These are phyloP conservation scores for Penicillium sclerotigenum DNA, from an alignment of 2,329 filamentous ascomycete species.

Conservation along the genomic window DNA sequence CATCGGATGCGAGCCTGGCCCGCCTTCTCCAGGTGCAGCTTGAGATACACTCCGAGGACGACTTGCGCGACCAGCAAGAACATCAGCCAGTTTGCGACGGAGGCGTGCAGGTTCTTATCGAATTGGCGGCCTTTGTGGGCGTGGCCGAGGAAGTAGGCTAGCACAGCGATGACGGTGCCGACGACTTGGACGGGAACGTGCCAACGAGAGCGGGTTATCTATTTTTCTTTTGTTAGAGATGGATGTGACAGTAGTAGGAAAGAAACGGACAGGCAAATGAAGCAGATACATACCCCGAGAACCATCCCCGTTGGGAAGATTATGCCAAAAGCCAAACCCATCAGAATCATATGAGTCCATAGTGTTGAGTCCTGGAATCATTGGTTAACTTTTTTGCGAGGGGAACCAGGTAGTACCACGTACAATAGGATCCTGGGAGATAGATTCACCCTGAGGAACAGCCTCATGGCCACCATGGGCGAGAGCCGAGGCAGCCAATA, in stretches of 20 bases:
- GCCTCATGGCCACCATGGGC: constrained; percentile 55
- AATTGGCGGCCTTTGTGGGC: constrained; percentile 87
- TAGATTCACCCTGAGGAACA: constrained; percentile 65
- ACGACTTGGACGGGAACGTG: constrained; percentile 84
- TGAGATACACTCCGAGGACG: constrained; percentile 78
- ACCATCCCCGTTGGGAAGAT: constrained; percentile 96
- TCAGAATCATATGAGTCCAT: constrained; percentile 91
- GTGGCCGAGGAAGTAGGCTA: constrained; percentile 90
- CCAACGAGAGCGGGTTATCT: constrained; percentile 89
- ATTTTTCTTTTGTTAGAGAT: constrained; percentile 12
- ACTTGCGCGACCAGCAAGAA: constrained; percentile 74
- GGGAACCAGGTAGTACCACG: constrained; percentile 30
- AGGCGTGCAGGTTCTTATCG: constrained; percentile 72
- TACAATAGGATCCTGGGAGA: constrained; percentile 73
- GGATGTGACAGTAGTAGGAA: neutral
- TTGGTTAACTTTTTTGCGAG: constrained; percentile 1
- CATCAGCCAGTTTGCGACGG: constrained; percentile 78
- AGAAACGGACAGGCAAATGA: neutral
- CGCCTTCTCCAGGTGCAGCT: constrained; percentile 81
- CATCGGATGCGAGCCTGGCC: constrained; percentile 75
- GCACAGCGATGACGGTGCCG: constrained; percentile 69
- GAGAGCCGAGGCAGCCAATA: constrained; percentile 28
- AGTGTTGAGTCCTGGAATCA: constrained; percentile 65
- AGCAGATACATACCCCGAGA: constrained; percentile 64
- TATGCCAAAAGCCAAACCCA: constrained; percentile 83